Base-by-base conservation (phyloP, 225 moss, liverwort and hornwort genomes). In the Bryum argenteum region DNA sequence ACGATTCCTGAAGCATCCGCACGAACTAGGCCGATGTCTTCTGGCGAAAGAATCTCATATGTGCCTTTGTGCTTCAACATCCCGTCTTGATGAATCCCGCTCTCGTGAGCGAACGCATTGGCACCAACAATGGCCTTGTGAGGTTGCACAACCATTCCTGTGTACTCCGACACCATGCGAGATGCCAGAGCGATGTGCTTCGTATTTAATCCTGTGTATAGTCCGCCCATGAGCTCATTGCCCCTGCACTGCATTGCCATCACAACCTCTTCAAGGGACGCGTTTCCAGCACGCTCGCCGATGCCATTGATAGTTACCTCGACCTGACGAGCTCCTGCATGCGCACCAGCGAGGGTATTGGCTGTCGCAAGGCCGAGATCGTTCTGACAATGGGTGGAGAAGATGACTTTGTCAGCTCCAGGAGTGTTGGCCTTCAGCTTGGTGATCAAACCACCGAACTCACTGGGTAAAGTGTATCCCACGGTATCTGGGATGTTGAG, bases 241-340 rank as follows among this genome's bases (percentile, higher is more conserved):
- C 98, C 98, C 65, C 98, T 80, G 82, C 92, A 98, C 66, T 71
- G 85, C 61, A 98, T 70, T 33, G 94, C 91, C 94, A 98, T 94
- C 42, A 98, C 98, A 51, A 98, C 98, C 88, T 98, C 98, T 77
- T 98, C 98, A 7, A 98, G 88, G n/a, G 98, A 98, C 17, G 98
- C 98, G 73, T 98, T 98, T 54, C 98, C 94, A 23, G 98, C 98
- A 18, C 98, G 92, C 87, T 98, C 98, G 37, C 98, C 98, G 9
- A 98, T 98, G 23, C 98, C 98, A 73, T 98, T 98, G 62, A 98
- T 91, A 6, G 98, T 98, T 23, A 89, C 89, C 84, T 98, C 98
- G 74, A 98, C 82, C 84, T 98, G 98, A 68, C 98, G 87, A 20
- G 98, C 98, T 66, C 98, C 98, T 11, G 59, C 87, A 80, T 81